Evolutionary conservation across 257 asterid genomes (phyloP).

Genomic region (Striga asiatica): DNA sequence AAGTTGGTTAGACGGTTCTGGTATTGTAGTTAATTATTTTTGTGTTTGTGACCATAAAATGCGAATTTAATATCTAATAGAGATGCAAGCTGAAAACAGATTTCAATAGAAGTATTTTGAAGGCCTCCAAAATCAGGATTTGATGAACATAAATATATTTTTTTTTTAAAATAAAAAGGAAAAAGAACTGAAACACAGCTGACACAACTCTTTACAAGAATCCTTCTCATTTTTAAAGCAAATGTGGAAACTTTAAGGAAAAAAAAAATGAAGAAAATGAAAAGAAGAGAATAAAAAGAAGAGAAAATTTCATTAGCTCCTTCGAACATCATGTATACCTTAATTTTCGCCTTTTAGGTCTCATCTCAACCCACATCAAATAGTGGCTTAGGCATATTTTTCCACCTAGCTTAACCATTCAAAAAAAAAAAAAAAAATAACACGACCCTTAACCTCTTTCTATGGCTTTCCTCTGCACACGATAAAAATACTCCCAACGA

Average conservation of each 20-base stretch:
- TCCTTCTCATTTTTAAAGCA: neutral
- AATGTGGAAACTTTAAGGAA: slow-evolving; percentile 2
- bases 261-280: neutral
- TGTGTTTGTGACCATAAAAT: too few relatives aligned
- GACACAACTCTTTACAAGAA: neutral
- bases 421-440: too few relatives aligned
- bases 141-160: neutral
- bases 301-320: slow-evolving; percentile 9
- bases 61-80: too few relatives aligned
- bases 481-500: too few relatives aligned
- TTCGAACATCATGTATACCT: slow-evolving; percentile 7
- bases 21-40: too few relatives aligned
- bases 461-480: neutral
- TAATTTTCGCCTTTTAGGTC: slow-evolving; percentile 5
- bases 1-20: too few relatives aligned
- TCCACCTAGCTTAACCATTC: slow-evolving; percentile 11
- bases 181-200: neutral
- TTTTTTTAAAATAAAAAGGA: too few relatives aligned
- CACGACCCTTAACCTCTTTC: neutral
- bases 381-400: neutral
- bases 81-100: too few relatives aligned
- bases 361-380: neutral
- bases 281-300: neutral
- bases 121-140: neutral
- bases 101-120: neutral